These are phyloP conservation scores for Effrenium voratum DNA, from an alignment of 73 alveolate genomes.

Conservation along the genomic window DNA sequence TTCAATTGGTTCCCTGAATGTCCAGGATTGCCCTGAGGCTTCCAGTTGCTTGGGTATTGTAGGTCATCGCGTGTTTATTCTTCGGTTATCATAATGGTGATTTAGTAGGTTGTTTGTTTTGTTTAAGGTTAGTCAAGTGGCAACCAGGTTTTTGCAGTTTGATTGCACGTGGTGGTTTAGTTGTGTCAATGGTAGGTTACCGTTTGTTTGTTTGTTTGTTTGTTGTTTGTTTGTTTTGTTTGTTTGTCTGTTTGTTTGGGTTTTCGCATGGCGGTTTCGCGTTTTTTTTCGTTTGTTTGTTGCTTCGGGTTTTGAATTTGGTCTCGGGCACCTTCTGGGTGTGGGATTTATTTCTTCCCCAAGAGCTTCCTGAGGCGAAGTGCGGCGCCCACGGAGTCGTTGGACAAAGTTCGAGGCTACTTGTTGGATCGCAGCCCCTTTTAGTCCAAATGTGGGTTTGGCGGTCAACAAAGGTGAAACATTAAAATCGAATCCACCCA, in stretches of 20 bases:
- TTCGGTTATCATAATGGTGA: background rate
- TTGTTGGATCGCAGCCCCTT: no score
- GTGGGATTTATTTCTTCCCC: background rate
- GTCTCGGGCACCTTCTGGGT: background rate
- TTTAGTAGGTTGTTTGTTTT: background rate
- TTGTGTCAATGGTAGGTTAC: background rate
- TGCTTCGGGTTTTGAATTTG: background rate
- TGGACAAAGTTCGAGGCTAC: no score
- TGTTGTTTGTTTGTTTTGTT: background rate
- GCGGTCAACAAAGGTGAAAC: no score
- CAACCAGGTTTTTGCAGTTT: no score
- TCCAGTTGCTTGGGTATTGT: background rate
- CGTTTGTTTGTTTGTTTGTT: background rate
- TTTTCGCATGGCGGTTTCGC: background rate
- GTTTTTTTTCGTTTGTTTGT: background rate
- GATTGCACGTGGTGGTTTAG: no score
- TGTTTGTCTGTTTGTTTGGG: background rate
- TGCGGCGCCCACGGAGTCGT: background rate
- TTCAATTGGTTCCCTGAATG: no score
- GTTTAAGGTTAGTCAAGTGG: background rate
- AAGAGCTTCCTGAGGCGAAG: background rate
- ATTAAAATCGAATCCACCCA: no score
- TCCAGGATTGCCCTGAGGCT: no score
- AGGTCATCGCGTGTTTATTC: background rate
- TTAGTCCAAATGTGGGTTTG: no score